phyloP scores from a whole-genome alignment of 352 stramenopile species.

The Globisporangium sylvaticum region DNA sequence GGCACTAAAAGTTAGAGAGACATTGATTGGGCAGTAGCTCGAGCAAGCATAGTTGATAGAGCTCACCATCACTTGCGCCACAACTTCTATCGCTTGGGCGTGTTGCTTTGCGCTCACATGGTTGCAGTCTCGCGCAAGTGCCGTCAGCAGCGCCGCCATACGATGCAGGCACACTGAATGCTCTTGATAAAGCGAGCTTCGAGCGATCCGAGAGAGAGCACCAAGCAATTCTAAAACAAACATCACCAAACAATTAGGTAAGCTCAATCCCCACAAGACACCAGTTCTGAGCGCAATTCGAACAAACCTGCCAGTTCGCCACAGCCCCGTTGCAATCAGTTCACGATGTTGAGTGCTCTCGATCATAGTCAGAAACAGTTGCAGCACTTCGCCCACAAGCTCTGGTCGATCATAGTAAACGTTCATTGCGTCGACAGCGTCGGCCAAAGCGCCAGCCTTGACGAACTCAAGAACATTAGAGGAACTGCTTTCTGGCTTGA shows the following conservation, averaged over 20 bases:
- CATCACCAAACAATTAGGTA: neutral
- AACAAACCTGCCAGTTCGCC: neutral
- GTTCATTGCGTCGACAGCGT: conserved; percentile 3
- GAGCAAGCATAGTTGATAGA: neutral
- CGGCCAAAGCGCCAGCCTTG: conserved; percentile 1
- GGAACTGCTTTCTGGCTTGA: neutral
- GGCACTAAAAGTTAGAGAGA: neutral
- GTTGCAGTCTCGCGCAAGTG: conserved; percentile 7
- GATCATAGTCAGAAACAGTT: neutral
- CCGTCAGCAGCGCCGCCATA: conserved; percentile 17
- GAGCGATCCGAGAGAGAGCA: neutral
- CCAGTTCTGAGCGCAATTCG: neutral
- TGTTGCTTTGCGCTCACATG: conserved; percentile 14
- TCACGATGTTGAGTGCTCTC: neutral
- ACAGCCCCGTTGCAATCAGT: neutral
- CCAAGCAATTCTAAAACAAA: neutral
- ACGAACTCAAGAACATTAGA: neutral
- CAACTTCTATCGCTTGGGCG: conserved; percentile 17
- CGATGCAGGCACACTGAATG: conserved; percentile 16
- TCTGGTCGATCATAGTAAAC: conserved; percentile 2
- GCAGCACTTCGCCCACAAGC: neutral
- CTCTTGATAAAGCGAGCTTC: conserved; percentile 3
- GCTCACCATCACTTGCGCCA: conserved; percentile 26
- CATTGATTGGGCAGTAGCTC: neutral
- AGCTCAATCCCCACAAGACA: neutral